phyloP scores from a whole-genome alignment of 192 early-diverging fungal species.

The Rhizophagus clarus region DNA sequence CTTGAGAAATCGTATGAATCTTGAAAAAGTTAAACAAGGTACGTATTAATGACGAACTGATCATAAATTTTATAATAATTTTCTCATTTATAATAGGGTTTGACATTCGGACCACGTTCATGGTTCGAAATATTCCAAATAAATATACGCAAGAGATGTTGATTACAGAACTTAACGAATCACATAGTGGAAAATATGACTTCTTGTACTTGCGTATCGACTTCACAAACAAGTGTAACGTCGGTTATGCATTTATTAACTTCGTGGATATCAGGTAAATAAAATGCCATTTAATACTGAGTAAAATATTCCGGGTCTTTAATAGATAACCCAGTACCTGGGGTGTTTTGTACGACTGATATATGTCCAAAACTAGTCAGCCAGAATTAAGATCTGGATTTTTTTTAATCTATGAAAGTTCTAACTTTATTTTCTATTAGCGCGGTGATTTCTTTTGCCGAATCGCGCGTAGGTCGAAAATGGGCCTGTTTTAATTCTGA shows the following conservation, averaged over 20 bases:
- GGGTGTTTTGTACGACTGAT: no score
- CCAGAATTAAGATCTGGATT: not conserved
- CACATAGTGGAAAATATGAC: conserved; percentile 68
- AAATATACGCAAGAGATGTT: conserved; percentile 87
- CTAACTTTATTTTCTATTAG: conserved; percentile 32
- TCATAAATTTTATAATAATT: conserved; percentile 25
- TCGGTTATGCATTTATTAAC: conserved; percentile 79
- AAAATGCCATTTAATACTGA: no score
- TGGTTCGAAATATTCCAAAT: conserved; percentile 90
- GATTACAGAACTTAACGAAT: conserved; percentile 68
- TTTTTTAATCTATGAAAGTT: not conserved
- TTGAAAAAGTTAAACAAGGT: conserved; percentile 16
- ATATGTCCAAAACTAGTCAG: no score
- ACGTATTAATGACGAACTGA: not conserved
- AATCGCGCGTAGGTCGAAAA: conserved; percentile 69
- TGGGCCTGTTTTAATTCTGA: conserved; percentile 82
- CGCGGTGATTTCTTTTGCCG: conserved; percentile 66
- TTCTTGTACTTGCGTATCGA: conserved; percentile 88
- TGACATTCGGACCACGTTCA: conserved; percentile 78
- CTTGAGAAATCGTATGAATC: conserved; percentile 20
- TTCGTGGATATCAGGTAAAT: conserved; percentile 64
- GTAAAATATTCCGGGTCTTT: no score
- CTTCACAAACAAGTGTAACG: conserved; percentile 88
- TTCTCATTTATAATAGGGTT: conserved; percentile 38
- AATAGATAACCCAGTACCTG: no score